Evolutionary conservation across 495 filamentous ascomycete genomes (phyloP).

Genomic region (Penicillium waksmanii): DNA sequence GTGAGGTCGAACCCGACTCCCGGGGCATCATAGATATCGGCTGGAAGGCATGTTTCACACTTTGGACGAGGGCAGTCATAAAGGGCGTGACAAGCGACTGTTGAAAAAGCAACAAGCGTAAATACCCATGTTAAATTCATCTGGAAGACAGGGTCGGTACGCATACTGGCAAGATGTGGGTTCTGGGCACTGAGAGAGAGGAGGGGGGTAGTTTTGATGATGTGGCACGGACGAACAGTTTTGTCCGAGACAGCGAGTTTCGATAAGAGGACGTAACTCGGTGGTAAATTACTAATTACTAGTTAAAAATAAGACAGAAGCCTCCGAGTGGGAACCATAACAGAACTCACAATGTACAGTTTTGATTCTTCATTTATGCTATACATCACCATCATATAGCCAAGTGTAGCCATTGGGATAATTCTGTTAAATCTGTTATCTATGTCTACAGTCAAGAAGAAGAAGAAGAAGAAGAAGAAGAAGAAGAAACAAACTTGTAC

Average conservation of each 20-base stretch:
- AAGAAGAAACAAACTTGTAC: too few species aligned
- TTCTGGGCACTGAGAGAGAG: not conserved
- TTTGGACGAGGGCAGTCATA: not conserved
- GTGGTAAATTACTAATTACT: too few species aligned
- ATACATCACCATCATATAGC: too few species aligned
- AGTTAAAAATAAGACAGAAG: too few species aligned
- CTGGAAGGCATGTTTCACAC: conserved; percentile 16
- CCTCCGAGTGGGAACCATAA: too few species aligned
- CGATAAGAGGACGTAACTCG: too few species aligned
- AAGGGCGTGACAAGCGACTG: not conserved
- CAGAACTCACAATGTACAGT: too few species aligned
- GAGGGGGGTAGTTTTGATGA: not conserved
- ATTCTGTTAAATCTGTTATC: too few species aligned
- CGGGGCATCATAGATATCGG: conserved; percentile 18
- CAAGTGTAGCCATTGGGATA: too few species aligned
- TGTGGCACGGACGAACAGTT: not conserved
- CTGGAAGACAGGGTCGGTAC: not conserved
- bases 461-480: too few species aligned
- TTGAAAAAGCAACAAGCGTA: not conserved
- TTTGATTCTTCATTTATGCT: too few species aligned
- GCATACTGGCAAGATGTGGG: not conserved
- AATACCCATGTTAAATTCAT: not conserved
- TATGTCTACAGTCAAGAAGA: too few species aligned
- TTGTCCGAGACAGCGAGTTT: not conserved
- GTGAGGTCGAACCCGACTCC: conserved; percentile 23